phyloP scores from a whole-genome alignment of 345 rosid genomes.

The Corymbia maculata region DNA sequence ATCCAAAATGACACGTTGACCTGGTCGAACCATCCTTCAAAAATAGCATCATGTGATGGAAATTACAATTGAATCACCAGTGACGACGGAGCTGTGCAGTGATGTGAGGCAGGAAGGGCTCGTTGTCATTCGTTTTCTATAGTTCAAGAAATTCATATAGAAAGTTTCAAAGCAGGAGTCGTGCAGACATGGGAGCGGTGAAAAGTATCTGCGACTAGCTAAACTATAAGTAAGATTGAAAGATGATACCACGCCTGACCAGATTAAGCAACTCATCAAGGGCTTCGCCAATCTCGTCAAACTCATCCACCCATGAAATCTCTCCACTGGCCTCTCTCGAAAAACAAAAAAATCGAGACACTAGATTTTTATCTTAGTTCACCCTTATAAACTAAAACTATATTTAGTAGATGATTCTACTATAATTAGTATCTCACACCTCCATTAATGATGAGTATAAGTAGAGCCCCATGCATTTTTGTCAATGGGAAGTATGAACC shows the following conservation, averaged over 20 bases:
- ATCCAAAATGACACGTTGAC: too few relatives aligned
- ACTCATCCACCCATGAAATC: slow-evolving; percentile 68
- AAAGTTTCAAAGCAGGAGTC: not conserved
- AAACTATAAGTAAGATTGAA: slow-evolving; percentile 26
- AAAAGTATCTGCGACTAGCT: not conserved
- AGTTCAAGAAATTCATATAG: not conserved
- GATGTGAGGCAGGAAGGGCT: too few relatives aligned
- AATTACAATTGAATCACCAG: not conserved
- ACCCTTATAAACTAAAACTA: too few relatives aligned
- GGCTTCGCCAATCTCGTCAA: slow-evolving; percentile 68
- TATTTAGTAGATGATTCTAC: too few relatives aligned
- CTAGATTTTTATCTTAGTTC: too few relatives aligned
- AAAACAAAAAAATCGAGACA: too few relatives aligned
- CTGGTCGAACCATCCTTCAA: not conserved
- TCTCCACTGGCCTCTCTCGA: slow-evolving; percentile 42
- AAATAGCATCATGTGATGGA: not conserved
- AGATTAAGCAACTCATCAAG: slow-evolving; percentile 46
- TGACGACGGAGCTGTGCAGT: not conserved
- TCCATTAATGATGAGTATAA: too few relatives aligned
- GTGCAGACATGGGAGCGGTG: not conserved
- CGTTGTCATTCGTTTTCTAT: too few relatives aligned
- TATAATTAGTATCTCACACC: too few relatives aligned
- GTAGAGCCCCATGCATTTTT: too few relatives aligned
- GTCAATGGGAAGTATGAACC: too few relatives aligned
- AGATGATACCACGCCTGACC: slow-evolving; percentile 24